Evolutionary conservation across 768 basidiomycete species (phyloP), one percentile per base, ranked within the genome.

Genomic region (Leccinellum rugosiceps): DNA sequence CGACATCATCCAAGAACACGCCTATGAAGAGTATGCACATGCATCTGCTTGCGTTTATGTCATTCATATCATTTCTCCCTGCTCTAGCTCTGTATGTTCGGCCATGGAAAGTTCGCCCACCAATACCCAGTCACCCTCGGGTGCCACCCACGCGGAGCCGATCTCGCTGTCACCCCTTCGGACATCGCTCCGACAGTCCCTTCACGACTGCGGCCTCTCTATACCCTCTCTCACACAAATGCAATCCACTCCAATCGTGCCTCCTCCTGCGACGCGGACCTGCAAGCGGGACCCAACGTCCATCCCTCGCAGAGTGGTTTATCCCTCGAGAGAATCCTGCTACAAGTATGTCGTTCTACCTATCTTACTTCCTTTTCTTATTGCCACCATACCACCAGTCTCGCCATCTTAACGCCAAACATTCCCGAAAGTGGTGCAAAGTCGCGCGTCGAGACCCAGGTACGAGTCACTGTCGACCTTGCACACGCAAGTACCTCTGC

Each of bases 361-460:
- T 50, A 53, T 44, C 19, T 41, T 26, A 19, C 44, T 25, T 57
- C 56, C 6, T 58, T 55, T 51, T 52, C 56, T 72, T 56, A 63
- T 64, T 54, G 35, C 58, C 55, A 50, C 23, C 10, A 46, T 41
- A 56, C 67, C 23, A 7, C 38, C 63, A 93, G 92, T 65, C 80
- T 94, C 55, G 81, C 90, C 25, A 88, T 96, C 56, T 78, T 92
- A 69, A 84, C 92, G 44, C 90, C 92, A 21, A 92, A 85, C 65
- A 85, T 96, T 53, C 92, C 94, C 6, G 83, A 84, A 63, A 75
- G 78, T 45, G 94, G 93, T 25, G 87, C 93, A 14, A 95, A 96
- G 73, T 93, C 90, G 48, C 84, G 94, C 32, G 94, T 96, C n/a
- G 94, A 96, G 72, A 96, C 94, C 3, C 94, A 96, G 77, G 86